phyloP scores from a whole-genome alignment of 1,139 yeast species.

The Suhomyces chickasaworum region DNA sequence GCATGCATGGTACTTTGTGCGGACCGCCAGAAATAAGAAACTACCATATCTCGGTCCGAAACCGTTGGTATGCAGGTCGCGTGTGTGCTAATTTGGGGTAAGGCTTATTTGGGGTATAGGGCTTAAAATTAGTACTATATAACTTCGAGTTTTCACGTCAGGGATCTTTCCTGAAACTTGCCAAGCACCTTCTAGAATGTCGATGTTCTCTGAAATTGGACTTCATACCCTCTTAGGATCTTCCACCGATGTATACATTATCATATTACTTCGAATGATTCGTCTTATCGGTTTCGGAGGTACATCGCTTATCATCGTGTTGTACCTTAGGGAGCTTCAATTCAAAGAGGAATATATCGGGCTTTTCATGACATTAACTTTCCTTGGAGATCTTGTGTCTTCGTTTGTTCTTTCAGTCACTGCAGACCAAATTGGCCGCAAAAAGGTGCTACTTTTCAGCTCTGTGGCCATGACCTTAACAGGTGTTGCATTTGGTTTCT shows the following conservation, averaged over 20 bases:
- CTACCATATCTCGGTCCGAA: neutral
- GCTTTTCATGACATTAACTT: constrained; percentile 39
- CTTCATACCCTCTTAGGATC: constrained; percentile 27
- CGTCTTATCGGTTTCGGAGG: constrained; percentile 46
- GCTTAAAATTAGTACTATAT: no score
- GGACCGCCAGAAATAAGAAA: neutral
- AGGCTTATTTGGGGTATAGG: no score
- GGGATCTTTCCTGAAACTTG: no score
- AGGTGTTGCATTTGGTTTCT: constrained; percentile 28
- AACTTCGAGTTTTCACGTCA: no score
- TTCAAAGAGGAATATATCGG: constrained; percentile 38
- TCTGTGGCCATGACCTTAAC: constrained; percentile 34
- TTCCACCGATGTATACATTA: constrained; percentile 32
- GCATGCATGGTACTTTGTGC: no score
- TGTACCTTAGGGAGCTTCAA: constrained; percentile 36
- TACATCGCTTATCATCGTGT: constrained; percentile 41
- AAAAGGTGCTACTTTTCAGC: constrained; percentile 30
- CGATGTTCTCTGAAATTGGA: constrained; percentile 26
- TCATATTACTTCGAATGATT: constrained; percentile 38
- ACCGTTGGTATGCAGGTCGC: neutral
- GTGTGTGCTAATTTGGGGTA: neutral
- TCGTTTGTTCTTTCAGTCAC: constrained; percentile 36
- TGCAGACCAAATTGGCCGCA: constrained; percentile 41
- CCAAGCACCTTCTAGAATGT: no score
- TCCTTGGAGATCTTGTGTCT: constrained; percentile 40